These are phyloP conservation scores for Trichocomaceae sp. DNA, from an alignment of 2,329 filamentous ascomycete species.

Conservation along the genomic window DNA sequence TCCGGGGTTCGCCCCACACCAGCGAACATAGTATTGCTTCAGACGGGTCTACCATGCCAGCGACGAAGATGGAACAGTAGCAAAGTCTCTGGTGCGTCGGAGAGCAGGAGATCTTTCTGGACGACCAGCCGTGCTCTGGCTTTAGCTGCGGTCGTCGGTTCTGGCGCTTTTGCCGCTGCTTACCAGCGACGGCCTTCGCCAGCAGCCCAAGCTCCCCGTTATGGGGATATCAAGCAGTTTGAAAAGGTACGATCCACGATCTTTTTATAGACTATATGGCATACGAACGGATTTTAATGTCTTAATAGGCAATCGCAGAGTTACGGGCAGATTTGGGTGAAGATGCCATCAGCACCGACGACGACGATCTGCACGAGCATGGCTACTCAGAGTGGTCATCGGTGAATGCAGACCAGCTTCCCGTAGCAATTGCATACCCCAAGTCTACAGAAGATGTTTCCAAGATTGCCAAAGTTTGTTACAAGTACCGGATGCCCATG, in stretches of 20 bases:
- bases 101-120: constrained; percentile 30
- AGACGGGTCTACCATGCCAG: neutral
- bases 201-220: constrained; percentile 25
- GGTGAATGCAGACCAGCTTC: constrained; percentile 57
- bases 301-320: constrained; percentile 49
- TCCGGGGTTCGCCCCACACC: constrained; percentile 17
- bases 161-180: constrained; percentile 48
- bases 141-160: constrained; percentile 45
- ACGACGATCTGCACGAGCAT: constrained; percentile 57
- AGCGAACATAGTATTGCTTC: neutral
- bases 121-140: constrained; percentile 44
- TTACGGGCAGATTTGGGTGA: constrained; percentile 49
- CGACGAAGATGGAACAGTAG: constrained; percentile 13
- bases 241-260: constrained; percentile 27
- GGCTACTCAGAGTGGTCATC: constrained; percentile 67
- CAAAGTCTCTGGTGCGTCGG: constrained; percentile 12
- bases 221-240: constrained; percentile 34
- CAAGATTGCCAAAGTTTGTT: constrained; percentile 62
- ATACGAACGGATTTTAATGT: neutral
- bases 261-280: neutral
- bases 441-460: constrained; percentile 59
- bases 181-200: constrained; percentile 30
- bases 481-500: constrained; percentile 74
- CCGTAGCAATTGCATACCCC: constrained; percentile 61
- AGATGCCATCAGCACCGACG: constrained; percentile 57